Base-by-base conservation (phyloP, 2,329 filamentous ascomycete genomes). In the Corynespora cassiicola region DNA sequence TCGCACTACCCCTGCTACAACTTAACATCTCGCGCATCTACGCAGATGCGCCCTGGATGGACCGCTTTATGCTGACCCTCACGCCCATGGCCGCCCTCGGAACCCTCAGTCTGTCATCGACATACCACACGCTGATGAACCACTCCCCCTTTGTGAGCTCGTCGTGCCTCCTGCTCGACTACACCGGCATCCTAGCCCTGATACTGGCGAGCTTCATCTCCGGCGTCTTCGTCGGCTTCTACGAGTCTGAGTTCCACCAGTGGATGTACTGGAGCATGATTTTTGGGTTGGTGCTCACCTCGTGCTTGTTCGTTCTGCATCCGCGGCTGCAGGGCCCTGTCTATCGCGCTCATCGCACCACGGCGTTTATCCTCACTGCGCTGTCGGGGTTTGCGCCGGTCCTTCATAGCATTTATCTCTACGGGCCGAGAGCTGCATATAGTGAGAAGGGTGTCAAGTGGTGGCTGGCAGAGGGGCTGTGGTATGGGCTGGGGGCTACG, bases 161-260 rank as follows among this genome's bases (percentile, higher is more conserved):
- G 50, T 86, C 88, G 72, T 90, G 90, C 14, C 96, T 96, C 65
- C 88, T 94, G 64, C 73, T 96, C 42, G 92, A 97, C 65, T 96
- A 96, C 66, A 82, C 90, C 7, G 92, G 92, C 12, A 97, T 97
- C 56, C 87, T 96, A 24, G 80, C 84, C 31, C 74, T 96, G 46
- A 96, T 96, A 43, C 86, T 90, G 39, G 90, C 91, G 8, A 90
- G 86, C 62, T 95, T 91, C 63, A 81, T 96, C 35, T 89, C 91
- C 2, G 87, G 86, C 39, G 72, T 97, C 45, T 77, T 77, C 54
- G 77, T 78, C 52, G 70, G 70, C 16, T 78, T 80, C 49, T 66
- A 69, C 23, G 72, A 70, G 40, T 52, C 68, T 6, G 36, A 55
- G 1, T 22, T 37, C 8, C 47, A 69, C 12, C 69, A 65, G 32